A percentile compares a stretch with the other conserved stretches of the same genome.
phyloP scores from a whole-genome alignment of 352 stramenopile species.

The Globisporangium orthogonon region DNA sequence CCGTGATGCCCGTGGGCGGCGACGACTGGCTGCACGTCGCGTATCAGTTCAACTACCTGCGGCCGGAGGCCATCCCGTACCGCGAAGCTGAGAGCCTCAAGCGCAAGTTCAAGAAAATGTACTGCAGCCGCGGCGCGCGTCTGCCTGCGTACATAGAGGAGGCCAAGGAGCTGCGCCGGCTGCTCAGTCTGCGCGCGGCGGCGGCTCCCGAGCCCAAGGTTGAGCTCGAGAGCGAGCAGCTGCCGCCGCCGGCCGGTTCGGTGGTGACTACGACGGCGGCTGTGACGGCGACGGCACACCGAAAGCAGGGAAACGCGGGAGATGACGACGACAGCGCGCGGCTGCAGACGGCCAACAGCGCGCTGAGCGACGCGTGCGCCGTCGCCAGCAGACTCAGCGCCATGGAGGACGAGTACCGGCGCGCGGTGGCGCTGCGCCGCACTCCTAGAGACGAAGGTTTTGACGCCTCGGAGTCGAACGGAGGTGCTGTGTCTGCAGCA shows the following conservation, averaged over 20 bases:
- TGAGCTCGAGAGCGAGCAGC: conserved; percentile 4
- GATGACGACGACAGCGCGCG: not conserved
- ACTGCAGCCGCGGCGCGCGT: conserved; percentile 27
- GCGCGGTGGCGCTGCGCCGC: conserved; percentile 12
- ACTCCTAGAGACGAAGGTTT: not conserved
- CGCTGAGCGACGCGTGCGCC: conserved; percentile 9
- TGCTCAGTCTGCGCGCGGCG: conserved; percentile 42
- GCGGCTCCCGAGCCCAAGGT: conserved; percentile 17
- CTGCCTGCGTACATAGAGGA: conserved; percentile 45
- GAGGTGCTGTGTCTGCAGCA: not conserved
- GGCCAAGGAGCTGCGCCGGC: conserved; percentile 38
- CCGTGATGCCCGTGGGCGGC: conserved; percentile 34
- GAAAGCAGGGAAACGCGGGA: not conserved
- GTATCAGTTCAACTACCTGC: conserved; percentile 63
- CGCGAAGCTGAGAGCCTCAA: conserved; percentile 57
- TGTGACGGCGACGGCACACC: not conserved
- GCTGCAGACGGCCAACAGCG: not conserved
- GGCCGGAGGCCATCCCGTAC: conserved; percentile 53
- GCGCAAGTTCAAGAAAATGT: conserved; percentile 75
- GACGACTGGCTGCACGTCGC: conserved; percentile 64
- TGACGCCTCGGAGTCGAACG: not conserved
- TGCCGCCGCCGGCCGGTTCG: not conserved
- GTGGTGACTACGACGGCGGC: not conserved
- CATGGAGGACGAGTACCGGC: conserved; percentile 44
- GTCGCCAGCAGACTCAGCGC: conserved; percentile 25